phyloP scores from a whole-genome alignment of 2,329 filamentous ascomycete species.

The Hymenoscyphus infarciens region DNA sequence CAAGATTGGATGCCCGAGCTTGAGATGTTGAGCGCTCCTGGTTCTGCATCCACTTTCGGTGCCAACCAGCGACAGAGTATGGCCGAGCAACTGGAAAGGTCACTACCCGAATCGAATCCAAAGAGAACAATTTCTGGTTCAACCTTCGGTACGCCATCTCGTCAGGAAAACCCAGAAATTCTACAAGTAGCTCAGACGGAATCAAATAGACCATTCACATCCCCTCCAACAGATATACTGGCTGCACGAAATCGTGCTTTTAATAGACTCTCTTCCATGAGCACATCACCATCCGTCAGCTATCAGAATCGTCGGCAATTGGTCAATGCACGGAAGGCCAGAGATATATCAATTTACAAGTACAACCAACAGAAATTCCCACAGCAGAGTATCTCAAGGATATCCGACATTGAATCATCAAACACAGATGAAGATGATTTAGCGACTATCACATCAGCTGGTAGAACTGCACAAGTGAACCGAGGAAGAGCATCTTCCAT shows the following conservation, averaged over 20 bases:
- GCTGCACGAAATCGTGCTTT: not conserved
- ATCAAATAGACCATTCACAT: not conserved
- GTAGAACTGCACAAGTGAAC: conserved; percentile 7
- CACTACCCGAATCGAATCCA: not conserved
- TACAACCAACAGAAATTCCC: not conserved
- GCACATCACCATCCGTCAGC: not conserved
- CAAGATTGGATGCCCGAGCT: not conserved
- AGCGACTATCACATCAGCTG: not conserved
- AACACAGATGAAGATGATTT: not conserved
- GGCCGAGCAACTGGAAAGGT: not conserved
- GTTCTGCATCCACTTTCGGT: not conserved
- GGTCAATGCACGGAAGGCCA: not conserved
- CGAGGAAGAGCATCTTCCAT: not conserved
- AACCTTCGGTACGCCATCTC: not conserved
- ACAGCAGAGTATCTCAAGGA: not conserved
- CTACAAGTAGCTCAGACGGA: not conserved
- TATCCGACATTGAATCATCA: not conserved
- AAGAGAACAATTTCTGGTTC: not conserved
- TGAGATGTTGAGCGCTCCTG: not conserved
- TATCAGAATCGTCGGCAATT: not conserved
- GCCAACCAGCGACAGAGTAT: not conserved
- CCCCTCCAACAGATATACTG: not conserved
- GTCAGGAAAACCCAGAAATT: not conserved
- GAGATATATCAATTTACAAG: not conserved
- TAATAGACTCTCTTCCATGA: not conserved